Conservation (phyloP, 225 moss, liverwort and hornwort genomes). For the Pseudisothecium myosuroides region DNA sequence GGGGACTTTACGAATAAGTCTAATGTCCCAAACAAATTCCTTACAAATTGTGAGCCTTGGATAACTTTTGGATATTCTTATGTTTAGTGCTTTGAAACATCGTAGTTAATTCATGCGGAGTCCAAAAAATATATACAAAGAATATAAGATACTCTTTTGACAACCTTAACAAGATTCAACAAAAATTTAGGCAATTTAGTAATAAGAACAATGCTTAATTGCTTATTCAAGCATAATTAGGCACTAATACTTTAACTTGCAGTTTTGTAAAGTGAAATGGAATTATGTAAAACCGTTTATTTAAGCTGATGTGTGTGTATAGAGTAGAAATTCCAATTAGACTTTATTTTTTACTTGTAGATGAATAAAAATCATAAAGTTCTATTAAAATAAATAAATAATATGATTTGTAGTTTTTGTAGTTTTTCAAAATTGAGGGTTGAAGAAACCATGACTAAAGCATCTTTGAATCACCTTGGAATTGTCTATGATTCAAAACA, state of each 20-base stretch:
- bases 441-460: background rate
- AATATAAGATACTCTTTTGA: background rate
- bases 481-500: background rate
- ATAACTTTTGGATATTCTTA: too few species aligned
- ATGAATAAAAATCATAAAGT: background rate
- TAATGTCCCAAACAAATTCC: background rate
- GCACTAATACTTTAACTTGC: accelerated
- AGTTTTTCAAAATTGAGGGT: background rate
- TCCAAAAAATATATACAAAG: accelerated
- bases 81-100: background rate
- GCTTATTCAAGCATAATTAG: accelerated
- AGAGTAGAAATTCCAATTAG: background rate
- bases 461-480: background rate
- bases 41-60: background rate
- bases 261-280: accelerated
- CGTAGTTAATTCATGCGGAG: accelerated
- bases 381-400: background rate
- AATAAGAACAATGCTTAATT: background rate
- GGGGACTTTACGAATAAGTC: too few species aligned
- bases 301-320: too few species aligned
- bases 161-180: too few species aligned
- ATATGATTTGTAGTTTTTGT: background rate
- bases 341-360: background rate
- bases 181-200: background rate
- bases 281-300: background rate